Evolutionary conservation across 1,284 basidiomycete species (phyloP).

Genomic region (Nidula niveotomentosa): DNA sequence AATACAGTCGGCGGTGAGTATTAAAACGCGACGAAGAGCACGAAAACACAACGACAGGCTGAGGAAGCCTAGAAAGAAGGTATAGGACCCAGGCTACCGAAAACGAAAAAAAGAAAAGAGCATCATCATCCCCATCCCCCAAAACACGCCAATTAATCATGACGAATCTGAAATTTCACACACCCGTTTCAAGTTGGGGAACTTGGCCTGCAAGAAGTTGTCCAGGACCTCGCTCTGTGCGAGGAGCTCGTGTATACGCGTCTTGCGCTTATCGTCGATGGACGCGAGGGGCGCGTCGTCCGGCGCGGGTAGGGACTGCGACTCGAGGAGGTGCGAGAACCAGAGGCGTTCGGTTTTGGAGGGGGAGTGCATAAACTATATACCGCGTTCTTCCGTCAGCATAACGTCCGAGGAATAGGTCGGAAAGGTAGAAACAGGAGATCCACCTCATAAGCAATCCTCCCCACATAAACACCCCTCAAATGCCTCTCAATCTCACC

Average conservation of each 20-base stretch:
- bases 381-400: neutral
- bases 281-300: constrained; percentile 28
- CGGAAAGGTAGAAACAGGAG: neutral
- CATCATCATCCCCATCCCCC: neutral
- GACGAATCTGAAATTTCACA: constrained; percentile 8
- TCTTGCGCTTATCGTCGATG: constrained; percentile 40
- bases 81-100: too few relatives aligned
- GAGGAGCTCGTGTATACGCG: constrained; percentile 67
- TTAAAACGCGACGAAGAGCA: too few relatives aligned
- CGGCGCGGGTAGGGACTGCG: constrained; percentile 41
- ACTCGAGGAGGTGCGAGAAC: constrained; percentile 85
- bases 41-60: too few relatives aligned
- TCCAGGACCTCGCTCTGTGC: constrained; percentile 81
- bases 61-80: too few relatives aligned
- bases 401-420: too few relatives aligned
- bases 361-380: constrained; percentile 79
- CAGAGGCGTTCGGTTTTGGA: constrained; percentile 79
- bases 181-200: constrained; percentile 78
- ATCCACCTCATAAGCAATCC: constrained; percentile 76
- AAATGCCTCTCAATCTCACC: constrained; percentile 71
- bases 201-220: constrained; percentile 78
- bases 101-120: neutral
- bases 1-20: too few relatives aligned
- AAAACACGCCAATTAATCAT: neutral
- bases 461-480: constrained; percentile 73